These are phyloP conservation scores for Lasiosphaeria ovina DNA, from an alignment of 495 filamentous ascomycete species.

Conservation along the genomic window DNA sequence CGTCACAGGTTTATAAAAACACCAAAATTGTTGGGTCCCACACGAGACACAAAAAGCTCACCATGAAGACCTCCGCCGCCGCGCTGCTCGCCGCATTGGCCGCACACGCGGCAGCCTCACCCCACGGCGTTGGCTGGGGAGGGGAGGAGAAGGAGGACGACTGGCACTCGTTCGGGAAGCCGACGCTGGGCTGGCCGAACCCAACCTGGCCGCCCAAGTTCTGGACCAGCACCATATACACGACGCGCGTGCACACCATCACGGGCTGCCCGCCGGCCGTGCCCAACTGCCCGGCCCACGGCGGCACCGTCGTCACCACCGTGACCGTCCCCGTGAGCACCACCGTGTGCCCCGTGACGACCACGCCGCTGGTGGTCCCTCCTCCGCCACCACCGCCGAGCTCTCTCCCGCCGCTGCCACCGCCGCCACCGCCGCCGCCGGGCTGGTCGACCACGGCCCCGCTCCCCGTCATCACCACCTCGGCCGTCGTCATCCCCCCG, in stretches of 20 bases:
- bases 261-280: conserved; percentile 26
- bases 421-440: conserved; percentile 24
- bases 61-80: conserved; percentile 26
- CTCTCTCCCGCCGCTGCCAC: conserved; percentile 14
- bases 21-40: too few relatives aligned
- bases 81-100: conserved; percentile 32
- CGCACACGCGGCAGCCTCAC: conserved; percentile 24
- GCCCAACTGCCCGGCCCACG: conserved; percentile 29
- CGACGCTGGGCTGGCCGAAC: not conserved
- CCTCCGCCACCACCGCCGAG: conserved; percentile 16
- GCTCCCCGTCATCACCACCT: conserved; percentile 7
- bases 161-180: conserved; percentile 10
- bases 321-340: conserved; percentile 35
- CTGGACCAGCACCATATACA: conserved; percentile 37
- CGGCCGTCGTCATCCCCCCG: not conserved
- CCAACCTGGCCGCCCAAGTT: conserved; percentile 13
- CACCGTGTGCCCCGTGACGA: conserved; percentile 35
- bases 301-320: conserved; percentile 35
- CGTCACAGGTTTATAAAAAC: not conserved
- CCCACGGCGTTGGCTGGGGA: not conserved
- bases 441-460: conserved; percentile 4
- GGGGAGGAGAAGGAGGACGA: conserved; percentile 3
- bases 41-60: conserved; percentile 2
- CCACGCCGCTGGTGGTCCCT: conserved; percentile 16
- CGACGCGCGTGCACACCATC: conserved; percentile 29